These are phyloP conservation scores for Talinum fruticosum DNA, from an alignment of 148 eudicot species.

Conservation along the genomic window DNA sequence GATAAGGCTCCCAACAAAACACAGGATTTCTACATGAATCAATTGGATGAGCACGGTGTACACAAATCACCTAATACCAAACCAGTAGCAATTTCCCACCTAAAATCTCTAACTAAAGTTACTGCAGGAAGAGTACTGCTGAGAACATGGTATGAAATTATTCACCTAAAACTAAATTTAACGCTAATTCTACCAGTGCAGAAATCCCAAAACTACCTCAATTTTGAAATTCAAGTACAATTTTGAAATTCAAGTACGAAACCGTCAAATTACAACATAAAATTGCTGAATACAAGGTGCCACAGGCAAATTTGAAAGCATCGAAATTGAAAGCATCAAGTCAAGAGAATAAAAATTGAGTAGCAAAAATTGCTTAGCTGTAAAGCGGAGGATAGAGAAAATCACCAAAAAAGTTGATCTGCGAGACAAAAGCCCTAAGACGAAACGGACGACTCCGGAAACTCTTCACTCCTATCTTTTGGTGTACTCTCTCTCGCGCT, in stretches of 20 bases:
- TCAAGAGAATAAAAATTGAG: not conserved
- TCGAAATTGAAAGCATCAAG: not conserved
- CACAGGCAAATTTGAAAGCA: not conserved
- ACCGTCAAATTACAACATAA: not conserved
- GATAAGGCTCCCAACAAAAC: not conserved
- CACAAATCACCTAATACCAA: no score
- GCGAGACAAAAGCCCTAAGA: not conserved
- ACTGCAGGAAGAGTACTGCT: not conserved
- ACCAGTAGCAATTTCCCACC: not conserved
- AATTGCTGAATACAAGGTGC: not conserved
- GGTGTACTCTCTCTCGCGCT: not conserved
- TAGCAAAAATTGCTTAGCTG: not conserved
- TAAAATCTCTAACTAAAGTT: not conserved
- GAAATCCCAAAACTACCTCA: not conserved
- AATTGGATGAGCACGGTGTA: no score
- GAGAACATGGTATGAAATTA: not conserved
- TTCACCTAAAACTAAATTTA: not conserved
- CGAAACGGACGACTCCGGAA: slow-evolving; percentile 6
- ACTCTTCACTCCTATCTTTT: slow-evolving; percentile 9
- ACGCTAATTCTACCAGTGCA: not conserved
- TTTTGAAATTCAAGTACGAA: not conserved
- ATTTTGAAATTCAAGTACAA: not conserved
- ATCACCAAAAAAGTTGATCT: not conserved
- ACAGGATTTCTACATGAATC: not conserved
- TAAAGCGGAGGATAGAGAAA: not conserved